Base-by-base conservation (phyloP, 768 basidiomycete species). In the Collybia nuda region DNA sequence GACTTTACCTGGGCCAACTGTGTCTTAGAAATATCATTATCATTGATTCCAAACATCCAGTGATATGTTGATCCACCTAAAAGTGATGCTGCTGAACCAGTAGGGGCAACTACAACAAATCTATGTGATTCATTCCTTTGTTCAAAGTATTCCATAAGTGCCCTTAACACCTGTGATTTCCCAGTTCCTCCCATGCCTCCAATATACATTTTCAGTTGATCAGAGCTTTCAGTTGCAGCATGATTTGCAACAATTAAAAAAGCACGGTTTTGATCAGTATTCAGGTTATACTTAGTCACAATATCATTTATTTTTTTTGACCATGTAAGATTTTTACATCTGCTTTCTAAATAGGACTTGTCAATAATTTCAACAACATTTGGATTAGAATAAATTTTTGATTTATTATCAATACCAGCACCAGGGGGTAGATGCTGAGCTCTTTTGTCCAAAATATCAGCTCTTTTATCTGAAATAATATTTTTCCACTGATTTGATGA, bases 41-140 rank as follows among this genome's bases (percentile, higher is more conserved):
- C 35, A 51, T 2, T 21, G 6, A 19, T 40, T 39, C 41, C 50
- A 55, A 58, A 41, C 26, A 53, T 26, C 19, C 49, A 56, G 49
- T 60, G 61, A 55, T 67, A 67, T 15, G 64, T 65, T 29, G 56
- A 57, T 1, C 66, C 65, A 5, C 56, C 60, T 6, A 70, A 45
- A 0, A 66, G 39, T 7, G 57, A 51, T 9, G 66, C 66, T 6
- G 67, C 60, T 32, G 52, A 42, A 0, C 61, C 67, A 17, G 64
- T 68, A 3, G 67, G 62, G 4, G 61, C 65, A 2, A 67, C 46
- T 2, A 67, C 42, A 1, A 63, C 39, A 48, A 63, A 56, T 46
- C 61, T 2, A 67, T 68, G 6, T 28, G 52, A 37, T 64, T 68
- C 49, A 65, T 56, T 44, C 48, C 62, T 2, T 18, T 12, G 8